Evolutionary conservation across 2,329 filamentous ascomycete species (phyloP).

Genomic region (Ophiocordyceps australis): DNA sequence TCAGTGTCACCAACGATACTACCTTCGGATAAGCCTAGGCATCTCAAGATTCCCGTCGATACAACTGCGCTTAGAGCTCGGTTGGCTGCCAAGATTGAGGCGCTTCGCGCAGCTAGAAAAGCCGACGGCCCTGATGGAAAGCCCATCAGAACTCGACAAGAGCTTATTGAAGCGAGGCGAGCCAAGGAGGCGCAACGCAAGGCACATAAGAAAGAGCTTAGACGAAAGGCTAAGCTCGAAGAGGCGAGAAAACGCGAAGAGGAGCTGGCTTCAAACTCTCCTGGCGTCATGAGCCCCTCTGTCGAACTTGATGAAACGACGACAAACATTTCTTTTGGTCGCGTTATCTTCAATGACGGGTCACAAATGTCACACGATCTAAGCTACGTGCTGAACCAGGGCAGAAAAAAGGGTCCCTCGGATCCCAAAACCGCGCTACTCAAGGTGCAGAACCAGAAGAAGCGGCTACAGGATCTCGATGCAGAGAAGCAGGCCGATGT

Average conservation of each 20-base stretch:
- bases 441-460: constrained; percentile 72
- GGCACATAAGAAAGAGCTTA: constrained; percentile 73
- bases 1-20: constrained; percentile 51
- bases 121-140: constrained; percentile 71
- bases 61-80: constrained; percentile 61
- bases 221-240: constrained; percentile 60
- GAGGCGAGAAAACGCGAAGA: constrained; percentile 52
- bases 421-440: constrained; percentile 77
- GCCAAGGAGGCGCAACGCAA: constrained; percentile 77
- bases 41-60: constrained; percentile 49
- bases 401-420: constrained; percentile 62
- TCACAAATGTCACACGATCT: constrained; percentile 58
- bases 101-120: constrained; percentile 69
- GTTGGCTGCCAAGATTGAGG: constrained; percentile 67
- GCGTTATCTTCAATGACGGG: constrained; percentile 80
- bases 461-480: constrained; percentile 57
- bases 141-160: constrained; percentile 63
- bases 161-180: constrained; percentile 77
- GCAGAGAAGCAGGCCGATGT: constrained; percentile 70
- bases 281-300: constrained; percentile 36
- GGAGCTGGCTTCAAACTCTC: constrained; percentile 43
- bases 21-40: constrained; percentile 42
- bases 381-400: constrained; percentile 31
- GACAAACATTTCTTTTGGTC: constrained; percentile 74
- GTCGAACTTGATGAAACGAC: constrained; percentile 29